Evolutionary conservation across 1,284 basidiomycete genomes (phyloP), one percentile per base, ranked within the genome.

Genomic region (Volvariella volvacea): DNA sequence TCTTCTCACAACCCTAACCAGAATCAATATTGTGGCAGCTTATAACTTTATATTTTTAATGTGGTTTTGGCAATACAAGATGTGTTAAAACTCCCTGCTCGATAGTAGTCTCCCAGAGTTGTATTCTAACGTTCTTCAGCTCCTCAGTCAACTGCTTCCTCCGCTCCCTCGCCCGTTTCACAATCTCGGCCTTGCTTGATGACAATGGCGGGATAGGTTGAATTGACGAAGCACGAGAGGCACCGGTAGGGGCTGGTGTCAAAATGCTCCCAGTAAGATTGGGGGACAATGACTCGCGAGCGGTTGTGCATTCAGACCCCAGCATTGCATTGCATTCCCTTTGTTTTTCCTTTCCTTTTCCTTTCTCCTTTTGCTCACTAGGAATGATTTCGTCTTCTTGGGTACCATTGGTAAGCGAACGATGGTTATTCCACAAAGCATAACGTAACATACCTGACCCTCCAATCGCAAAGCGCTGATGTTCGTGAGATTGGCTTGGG

Each of bases 71-170:
- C 12, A 28, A 28, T 28, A 52, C 61, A 41, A 86, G 54, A 48
- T 77, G 70, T 25, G 72, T 66, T 53, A 88, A 65, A 46, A 76
- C 79, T 22, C 80, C 83, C 52, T 83, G 76, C 62, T 88, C 85
- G 44, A 88, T 72, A 36, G 79, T 81, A 41, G 74, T 73, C 62
- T 86, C 82, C 85, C 85, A 87, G 42, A 85, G 60, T 55, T 82
- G 77, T 17, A 76, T 66, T 55, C 80, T 80, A 17, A 79, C 74
- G 41, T 65, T 66, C 45, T 79, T 70, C 43, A 88, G 63, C 60
- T 82, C 78, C n/a, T 63, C 62, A 43, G 64, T 62, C 33, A 88
- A 53, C 51, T 75, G 65, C 44, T 61, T 61, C 47, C 74, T 71
- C 53, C 75, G 68, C 50, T 73, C 72, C 44, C 64, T 67, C 16